A percentile compares a stretch with the other conserved stretches of the same genome.
phyloP scores from a whole-genome alignment of 78 protist species.

The Pelomyxa schiedti region DNA sequence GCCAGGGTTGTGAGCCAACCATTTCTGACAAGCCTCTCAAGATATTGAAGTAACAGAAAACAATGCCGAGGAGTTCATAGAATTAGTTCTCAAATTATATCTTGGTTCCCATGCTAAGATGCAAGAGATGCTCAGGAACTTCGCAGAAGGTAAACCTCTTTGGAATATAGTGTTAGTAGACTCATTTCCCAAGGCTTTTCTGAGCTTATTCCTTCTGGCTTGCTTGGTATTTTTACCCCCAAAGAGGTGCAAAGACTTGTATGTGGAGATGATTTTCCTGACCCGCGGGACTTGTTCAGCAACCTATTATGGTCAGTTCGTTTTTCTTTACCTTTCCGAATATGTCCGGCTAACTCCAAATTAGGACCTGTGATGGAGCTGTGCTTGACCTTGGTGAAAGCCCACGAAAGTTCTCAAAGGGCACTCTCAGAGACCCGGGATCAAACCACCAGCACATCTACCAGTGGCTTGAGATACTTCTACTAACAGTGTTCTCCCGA shows the following conservation, averaged over 20 bases:
- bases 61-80: neutral
- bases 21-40: neutral
- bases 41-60: neutral
- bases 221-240: neutral
- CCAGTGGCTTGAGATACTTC: neutral
- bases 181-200: too few relatives aligned
- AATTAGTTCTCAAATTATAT: neutral
- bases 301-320: neutral
- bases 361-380: too few relatives aligned
- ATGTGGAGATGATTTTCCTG: neutral
- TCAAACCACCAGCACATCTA: neutral
- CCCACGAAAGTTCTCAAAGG: too few relatives aligned
- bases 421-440: neutral
- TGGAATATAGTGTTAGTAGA: too few relatives aligned
- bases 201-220: neutral
- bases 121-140: neutral
- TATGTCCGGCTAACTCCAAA: too few relatives aligned
- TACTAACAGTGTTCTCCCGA: neutral
- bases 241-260: neutral
- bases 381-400: too few relatives aligned
- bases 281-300: neutral
- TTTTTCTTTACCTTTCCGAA: too few relatives aligned
- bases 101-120: neutral
- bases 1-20: too few relatives aligned
- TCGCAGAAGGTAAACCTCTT: too few relatives aligned